Percentiles rank a stretch among this genome's conserved stretches.
These are phyloP conservation scores for Allomyces macrogynus DNA, from an alignment of 192 early-diverging fungal species.

Conservation along the genomic window DNA sequence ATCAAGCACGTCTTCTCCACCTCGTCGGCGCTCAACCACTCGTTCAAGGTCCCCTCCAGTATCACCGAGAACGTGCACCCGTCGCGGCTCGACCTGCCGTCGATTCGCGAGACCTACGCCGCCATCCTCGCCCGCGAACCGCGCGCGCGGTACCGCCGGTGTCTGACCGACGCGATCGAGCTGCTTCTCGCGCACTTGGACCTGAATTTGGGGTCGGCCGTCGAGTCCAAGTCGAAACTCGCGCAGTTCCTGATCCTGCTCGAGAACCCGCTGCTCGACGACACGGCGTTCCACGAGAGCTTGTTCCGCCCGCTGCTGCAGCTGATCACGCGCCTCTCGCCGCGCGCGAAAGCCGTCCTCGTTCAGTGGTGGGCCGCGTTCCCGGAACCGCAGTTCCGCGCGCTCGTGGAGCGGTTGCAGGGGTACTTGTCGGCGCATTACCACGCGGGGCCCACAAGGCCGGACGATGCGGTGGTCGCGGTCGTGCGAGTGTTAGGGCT, in stretches of 20 bases:
- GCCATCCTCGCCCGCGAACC: constrained; percentile 15
- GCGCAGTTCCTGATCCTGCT: constrained; percentile 13
- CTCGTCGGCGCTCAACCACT: not conserved
- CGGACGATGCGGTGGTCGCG: constrained; percentile 25
- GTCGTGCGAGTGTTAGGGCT: constrained; percentile 24
- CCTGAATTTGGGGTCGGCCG: constrained; percentile 14
- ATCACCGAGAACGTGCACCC: not conserved
- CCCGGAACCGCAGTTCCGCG: constrained; percentile 16
- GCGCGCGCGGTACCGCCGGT: constrained; percentile 11
- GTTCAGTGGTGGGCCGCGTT: constrained; percentile 27
- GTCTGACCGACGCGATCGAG: constrained; percentile 31
- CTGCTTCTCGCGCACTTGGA: constrained; percentile 26
- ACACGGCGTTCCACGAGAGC: constrained; percentile 22
- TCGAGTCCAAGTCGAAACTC: constrained; percentile 11
- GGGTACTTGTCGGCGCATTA: constrained; percentile 26
- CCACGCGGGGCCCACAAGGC: constrained; percentile 11
- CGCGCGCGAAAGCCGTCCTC: constrained; percentile 14
- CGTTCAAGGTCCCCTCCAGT: not conserved
- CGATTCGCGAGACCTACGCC: constrained; percentile 12
- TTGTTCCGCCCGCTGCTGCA: constrained; percentile 19
- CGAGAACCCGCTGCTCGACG: constrained; percentile 31
- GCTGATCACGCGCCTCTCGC: constrained; percentile 17
- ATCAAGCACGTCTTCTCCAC: not conserved
- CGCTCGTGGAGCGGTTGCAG: constrained; percentile 22
- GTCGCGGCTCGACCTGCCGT: constrained; percentile 10